Evolutionary conservation across 1,139 yeast genomes (phyloP).

Genomic region (Candida freyschussii): DNA sequence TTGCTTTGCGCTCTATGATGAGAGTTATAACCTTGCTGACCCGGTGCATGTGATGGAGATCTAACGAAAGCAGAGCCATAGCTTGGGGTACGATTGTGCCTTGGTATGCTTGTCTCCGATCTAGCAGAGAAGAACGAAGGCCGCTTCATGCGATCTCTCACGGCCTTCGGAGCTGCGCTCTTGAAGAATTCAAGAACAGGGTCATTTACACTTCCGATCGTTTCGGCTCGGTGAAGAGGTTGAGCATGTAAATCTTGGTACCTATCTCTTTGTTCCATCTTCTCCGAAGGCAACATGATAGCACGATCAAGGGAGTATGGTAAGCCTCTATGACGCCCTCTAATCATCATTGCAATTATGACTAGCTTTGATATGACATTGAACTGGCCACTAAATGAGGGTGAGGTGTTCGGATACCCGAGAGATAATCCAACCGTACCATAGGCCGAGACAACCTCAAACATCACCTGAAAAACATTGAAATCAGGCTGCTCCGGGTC

Average conservation of each 20-base stretch:
- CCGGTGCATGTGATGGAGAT: no score
- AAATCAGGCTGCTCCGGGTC: conserved; percentile 45
- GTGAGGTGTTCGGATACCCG: conserved; percentile 65
- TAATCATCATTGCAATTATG: conserved; percentile 80
- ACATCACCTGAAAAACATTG: conserved; percentile 65
- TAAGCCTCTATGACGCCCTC: conserved; percentile 96
- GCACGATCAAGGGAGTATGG: conserved; percentile 95
- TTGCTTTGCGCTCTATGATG: background rate
- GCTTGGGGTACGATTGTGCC: background rate
- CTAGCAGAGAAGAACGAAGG: conserved; percentile 19
- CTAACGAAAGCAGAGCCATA: no score
- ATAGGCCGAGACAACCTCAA: conserved; percentile 91
- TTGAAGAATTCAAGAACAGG: conserved; percentile 26
- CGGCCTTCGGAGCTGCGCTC: conserved; percentile 24
- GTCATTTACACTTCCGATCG: conserved; percentile 20
- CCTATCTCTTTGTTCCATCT: conserved; percentile 62
- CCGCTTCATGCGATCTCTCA: conserved; percentile 20
- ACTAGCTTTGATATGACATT: conserved; percentile 73
- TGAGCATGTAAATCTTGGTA: conserved; percentile 56
- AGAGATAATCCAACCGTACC: conserved; percentile 92
- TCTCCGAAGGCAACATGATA: conserved; percentile 75
- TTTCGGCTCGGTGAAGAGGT: conserved; percentile 17
- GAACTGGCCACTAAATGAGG: conserved; percentile 74
- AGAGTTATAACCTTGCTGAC: background rate
- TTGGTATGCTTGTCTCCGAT: no score